Evolutionary conservation across 305 asterid species (phyloP), one percentile per base, ranked within the genome.

Genomic region (Fraxinus dipetala): DNA sequence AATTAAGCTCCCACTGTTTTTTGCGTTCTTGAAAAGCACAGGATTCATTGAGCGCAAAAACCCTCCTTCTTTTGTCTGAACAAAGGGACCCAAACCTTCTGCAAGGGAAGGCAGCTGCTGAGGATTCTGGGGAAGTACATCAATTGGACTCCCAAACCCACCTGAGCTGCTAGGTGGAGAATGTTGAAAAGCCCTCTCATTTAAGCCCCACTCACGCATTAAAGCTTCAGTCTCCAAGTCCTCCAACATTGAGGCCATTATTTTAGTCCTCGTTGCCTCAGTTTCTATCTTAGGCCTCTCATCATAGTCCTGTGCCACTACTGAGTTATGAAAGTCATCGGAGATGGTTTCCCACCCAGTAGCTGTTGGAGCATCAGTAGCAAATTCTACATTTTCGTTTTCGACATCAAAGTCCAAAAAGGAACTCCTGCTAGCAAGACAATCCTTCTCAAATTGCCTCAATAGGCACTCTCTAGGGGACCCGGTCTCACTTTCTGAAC

Each of bases 21-120:
- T 94, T 75, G 97, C 87, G 81, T 87, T 87, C 84, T 61, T 84
- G 88, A 96, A 96, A 85, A 93, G 86, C 24, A 84, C 79, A 76
- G 98, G 97, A 88, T 85, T 91, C 99, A 96, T 96, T 16, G 99
- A 91, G 67, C 98, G 95, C 83, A 96, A 80, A 83, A 92, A 93
- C 32, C 98, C 99, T 59, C 99, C 98, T 76, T 89, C 84, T 87
- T 91, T 84, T 5, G 98, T 93, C 92, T 90, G 96, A 87, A 93
- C 85, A 84, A 94, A 91, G 69, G 97, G 91, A 72, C 98, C 96
- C 85, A 96, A 84, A 79, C 97, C 98, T 85, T 94, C 97, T 80
- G 92, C 98, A 31, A 96, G 88, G 38, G 94, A 86, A 83, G 98
- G 98, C 78, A 93, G 90, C 59, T 72, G 88, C 81, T 81, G 86